Base-by-base conservation (phyloP, 345 rosid species). In the Lepidium sativum region DNA sequence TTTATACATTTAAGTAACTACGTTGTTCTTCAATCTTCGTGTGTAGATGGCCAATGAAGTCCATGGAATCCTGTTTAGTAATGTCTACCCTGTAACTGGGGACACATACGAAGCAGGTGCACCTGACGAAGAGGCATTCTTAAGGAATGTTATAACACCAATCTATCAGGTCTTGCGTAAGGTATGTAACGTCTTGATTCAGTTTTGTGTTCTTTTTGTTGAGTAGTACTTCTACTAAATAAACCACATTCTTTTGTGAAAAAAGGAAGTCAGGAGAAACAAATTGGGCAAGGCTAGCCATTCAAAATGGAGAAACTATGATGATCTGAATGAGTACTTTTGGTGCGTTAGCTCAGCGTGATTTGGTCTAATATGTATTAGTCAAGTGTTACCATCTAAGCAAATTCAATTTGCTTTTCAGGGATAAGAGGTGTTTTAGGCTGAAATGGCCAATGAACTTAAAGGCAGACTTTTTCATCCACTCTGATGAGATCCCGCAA, bases 231-330 rank as follows among this genome's bases (percentile, higher is more conserved):
- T 52, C 57, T 54, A 25, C 56, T 66, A 43, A 40, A 51, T 52
- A 57, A 47, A 13, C 9, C 49, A 58, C n/a, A 2, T 43, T 70
- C 68, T 43, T 74, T 65, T 71, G 54, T 72, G 59, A 60, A 20
- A 64, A 75, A 76, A 94, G 99, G 99, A 94, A 84, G 91, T 77
- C 56, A 78, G 54, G 77, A 86, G 86, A 83, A 94, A 85, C 82
- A 76, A 80, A 76, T 75, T 71, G 56, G 97, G 99, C 72, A 88
- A 75, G 74, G 92, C 89, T 54, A 91, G 99, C 77, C 97, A 91
- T 81, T 88, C 99, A 42, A 85, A 63, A 76, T 91, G 97, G 99
- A 91, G 99, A 78, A 94, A 94, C 65, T 94, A 94, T 68, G 99
- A 94, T 78, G 99, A 94, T 72, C 67, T 94, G 53, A 94, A 94